phyloP scores from a whole-genome alignment of 2,329 filamentous ascomycete species.

The Lachnellula suecica region DNA sequence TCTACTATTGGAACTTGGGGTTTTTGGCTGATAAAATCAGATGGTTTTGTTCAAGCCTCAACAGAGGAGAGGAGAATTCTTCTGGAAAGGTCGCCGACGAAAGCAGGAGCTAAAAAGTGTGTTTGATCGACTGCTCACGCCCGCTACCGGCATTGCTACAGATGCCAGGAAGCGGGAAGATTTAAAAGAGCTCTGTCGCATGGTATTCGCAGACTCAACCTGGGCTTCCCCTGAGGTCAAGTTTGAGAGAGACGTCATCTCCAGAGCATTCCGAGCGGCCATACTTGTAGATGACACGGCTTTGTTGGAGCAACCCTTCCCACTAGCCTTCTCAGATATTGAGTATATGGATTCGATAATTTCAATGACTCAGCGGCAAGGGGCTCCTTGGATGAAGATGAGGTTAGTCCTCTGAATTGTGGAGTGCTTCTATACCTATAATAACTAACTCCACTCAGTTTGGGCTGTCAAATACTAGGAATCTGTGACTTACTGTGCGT shows the following conservation, averaged over 20 bases:
- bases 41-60: not conserved
- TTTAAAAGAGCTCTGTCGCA: not conserved
- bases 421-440: too few species aligned
- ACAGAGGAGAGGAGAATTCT: not conserved
- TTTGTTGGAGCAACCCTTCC: not conserved
- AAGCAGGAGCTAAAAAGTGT: not conserved
- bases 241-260: not conserved
- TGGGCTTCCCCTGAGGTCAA: not conserved
- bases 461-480: not conserved
- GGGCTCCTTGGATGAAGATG: too few species aligned
- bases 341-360: not conserved
- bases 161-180: not conserved
- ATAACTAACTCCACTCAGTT: not conserved
- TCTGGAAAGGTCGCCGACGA: not conserved
- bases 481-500: not conserved
- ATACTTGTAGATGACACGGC: not conserved
- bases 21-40: too few species aligned
- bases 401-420: too few species aligned
- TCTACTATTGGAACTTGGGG: too few species aligned
- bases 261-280: not conserved
- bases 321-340: not conserved
- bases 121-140: not conserved
- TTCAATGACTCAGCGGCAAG: not conserved
- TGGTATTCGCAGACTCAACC: not conserved
- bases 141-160: not conserved